Base-by-base conservation (phyloP, 306 rosid genomes). In the Sophora flavescens region DNA sequence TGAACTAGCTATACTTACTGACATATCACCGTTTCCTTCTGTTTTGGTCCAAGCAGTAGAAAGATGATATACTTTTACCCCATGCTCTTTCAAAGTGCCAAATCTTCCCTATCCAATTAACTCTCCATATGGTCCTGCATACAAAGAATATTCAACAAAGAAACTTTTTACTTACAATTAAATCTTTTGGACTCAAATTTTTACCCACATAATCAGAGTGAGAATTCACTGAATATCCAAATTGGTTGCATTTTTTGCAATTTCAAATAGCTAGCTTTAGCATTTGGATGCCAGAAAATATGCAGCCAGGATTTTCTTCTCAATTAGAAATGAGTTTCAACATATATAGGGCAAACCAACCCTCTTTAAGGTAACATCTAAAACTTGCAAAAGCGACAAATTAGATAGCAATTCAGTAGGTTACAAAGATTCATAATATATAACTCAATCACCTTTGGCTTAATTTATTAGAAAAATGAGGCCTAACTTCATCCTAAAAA, bases 91-190 rank as follows among this genome's bases (percentile, higher is more conserved):
- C 74, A 10, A 72, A 69, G 45, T 22, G 28, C 13, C 64, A 59
- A 53, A 53, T 51, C 42, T 54, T 30, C 63, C 12, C 12, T 50
- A 11, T 58, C 70, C 68, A 18, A 13, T 47, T 22, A 54, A 54
- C 47, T 72, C 38, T 22, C 47, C 5, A 22, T 13, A 13, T 58
- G 18, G 47, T 41, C 75, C 83, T 80, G 79, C 79, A 72, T 42
- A 61, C 79, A 64, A 57, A 58, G 5, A 28, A 39, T 28, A 56
- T 42, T 41, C 57, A 76, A 39, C 30, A 52, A 18, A 18, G 63
- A 38, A 3, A 35, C 18, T 60, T 14, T 33, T 48, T 69, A 60
- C 16, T 45, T 67, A n/a, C 48, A 54, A n/a, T 28, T 11, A 75
- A 50, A 41, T 36, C 38, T 14, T 15, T 36, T n/a, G n/a, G 6